These are phyloP conservation scores for Phytophthora megakarya DNA, from an alignment of 352 stramenopile species.

Conservation along the genomic window DNA sequence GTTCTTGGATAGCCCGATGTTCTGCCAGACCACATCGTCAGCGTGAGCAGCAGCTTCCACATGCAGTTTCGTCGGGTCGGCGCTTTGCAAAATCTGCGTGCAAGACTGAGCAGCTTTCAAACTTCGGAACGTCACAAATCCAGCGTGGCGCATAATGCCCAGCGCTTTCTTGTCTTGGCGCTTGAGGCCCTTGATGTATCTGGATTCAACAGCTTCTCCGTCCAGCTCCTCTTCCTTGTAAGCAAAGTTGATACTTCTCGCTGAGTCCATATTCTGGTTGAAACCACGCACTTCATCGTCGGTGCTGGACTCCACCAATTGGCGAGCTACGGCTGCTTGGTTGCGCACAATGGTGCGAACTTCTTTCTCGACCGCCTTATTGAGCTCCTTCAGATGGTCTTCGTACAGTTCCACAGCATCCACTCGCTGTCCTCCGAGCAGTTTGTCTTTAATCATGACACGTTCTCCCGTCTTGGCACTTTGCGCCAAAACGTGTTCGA, in stretches of 20 bases:
- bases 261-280: slow-evolving; percentile 34
- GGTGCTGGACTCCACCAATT: slow-evolving; percentile 59
- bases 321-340: slow-evolving; percentile 58
- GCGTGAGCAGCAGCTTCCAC: slow-evolving; percentile 68
- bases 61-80: slow-evolving; percentile 71
- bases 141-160: slow-evolving; percentile 72
- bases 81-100: slow-evolving; percentile 80
- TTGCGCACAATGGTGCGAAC: slow-evolving; percentile 68
- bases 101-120: slow-evolving; percentile 74
- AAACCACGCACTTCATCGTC: slow-evolving; percentile 36
- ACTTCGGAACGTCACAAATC: slow-evolving; percentile 85
- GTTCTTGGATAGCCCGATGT: slow-evolving; percentile 80
- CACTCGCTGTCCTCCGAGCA: slow-evolving; percentile 52
- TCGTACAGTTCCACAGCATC: slow-evolving; percentile 80
- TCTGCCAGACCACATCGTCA: slow-evolving; percentile 80
- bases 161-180: slow-evolving; percentile 44
- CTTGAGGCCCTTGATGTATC: slow-evolving; percentile 63
- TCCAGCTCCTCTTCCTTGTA: slow-evolving; percentile 46
- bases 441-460: slow-evolving; percentile 45
- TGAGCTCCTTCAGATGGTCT: slow-evolving; percentile 69
- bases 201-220: slow-evolving; percentile 44
- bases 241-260: slow-evolving; percentile 33
- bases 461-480: slow-evolving; percentile 68
- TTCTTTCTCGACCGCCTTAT: slow-evolving; percentile 80
- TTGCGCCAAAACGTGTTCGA: slow-evolving; percentile 69